Evolutionary conservation across 768 basidiomycete species (phyloP).

Genomic region (Boletus eberwhitei): DNA sequence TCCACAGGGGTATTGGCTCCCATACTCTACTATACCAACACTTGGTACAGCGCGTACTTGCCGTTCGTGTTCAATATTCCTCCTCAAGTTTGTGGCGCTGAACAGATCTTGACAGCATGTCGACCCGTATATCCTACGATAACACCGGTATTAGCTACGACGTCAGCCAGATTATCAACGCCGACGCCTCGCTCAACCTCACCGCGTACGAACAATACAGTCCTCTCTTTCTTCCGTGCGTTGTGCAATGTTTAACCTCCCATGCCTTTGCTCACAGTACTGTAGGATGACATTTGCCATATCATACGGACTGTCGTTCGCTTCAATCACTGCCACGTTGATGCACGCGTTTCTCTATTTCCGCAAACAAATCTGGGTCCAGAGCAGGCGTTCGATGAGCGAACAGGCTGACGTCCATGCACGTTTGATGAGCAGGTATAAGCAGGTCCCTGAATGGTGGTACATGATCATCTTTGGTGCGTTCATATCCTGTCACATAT

Average conservation of each 20-base stretch:
- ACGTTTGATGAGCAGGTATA: constrained; percentile 54
- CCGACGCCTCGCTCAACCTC: constrained; percentile 53
- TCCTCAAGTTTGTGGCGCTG: not conserved
- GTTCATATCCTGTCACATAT: not conserved
- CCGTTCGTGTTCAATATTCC: constrained; percentile 37
- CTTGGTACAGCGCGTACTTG: constrained; percentile 55
- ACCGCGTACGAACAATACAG: constrained; percentile 54
- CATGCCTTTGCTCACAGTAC: not conserved
- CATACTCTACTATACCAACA: constrained; percentile 64
- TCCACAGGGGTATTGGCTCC: constrained; percentile 53
- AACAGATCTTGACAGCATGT: constrained; percentile 40
- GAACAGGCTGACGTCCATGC: constrained; percentile 79
- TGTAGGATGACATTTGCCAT: constrained; percentile 63
- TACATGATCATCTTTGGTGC: constrained; percentile 37
- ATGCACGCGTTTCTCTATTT: constrained; percentile 72
- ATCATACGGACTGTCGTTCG: constrained; percentile 80
- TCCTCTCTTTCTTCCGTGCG: constrained; percentile 55
- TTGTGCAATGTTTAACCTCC: not conserved
- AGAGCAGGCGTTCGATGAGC: constrained; percentile 63
- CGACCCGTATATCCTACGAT: constrained; percentile 63
- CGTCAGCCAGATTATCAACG: constrained; percentile 51
- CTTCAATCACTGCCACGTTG: constrained; percentile 71
- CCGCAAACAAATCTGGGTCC: constrained; percentile 75
- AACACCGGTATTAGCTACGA: constrained; percentile 59
- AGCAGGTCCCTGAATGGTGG: constrained; percentile 61